Evolutionary conservation across 495 filamentous ascomycete species (phyloP).

Genomic region (Coniosporium apollinis): DNA sequence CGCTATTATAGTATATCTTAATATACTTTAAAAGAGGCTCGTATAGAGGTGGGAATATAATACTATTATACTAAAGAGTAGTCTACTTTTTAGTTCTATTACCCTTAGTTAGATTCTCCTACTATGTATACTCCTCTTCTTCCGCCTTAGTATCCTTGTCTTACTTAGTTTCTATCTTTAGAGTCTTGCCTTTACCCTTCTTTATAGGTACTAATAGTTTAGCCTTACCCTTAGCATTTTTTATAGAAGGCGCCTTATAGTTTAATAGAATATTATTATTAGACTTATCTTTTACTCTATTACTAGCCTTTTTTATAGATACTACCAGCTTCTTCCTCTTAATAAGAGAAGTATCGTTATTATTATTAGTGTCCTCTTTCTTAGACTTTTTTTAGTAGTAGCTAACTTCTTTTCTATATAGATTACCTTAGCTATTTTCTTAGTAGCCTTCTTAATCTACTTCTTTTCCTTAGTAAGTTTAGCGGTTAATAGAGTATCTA

Average conservation of each 20-base stretch:
- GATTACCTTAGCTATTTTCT: conserved; percentile 51
- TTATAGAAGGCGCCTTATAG: conserved; percentile 10
- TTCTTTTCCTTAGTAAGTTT: conserved; percentile 72
- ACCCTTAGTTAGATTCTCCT: not conserved
- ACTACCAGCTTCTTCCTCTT: not conserved
- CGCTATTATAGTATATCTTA: too few relatives aligned
- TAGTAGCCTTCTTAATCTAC: conserved; percentile 58
- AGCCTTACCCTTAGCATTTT: not conserved
- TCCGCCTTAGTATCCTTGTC: not conserved
- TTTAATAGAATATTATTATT: not conserved
- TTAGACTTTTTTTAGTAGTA: conserved; percentile 11
- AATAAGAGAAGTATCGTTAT: too few relatives aligned
- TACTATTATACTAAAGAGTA: not conserved
- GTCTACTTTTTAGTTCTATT: not conserved
- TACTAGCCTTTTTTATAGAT: not conserved
- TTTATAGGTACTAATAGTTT: not conserved
- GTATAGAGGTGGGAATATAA: too few relatives aligned
- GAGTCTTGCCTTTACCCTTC: conserved; percentile 34
- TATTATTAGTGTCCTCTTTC: conserved; percentile 6
- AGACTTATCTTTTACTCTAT: not conserved
- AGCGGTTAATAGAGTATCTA: conserved; percentile 50
- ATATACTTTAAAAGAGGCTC: too few relatives aligned
- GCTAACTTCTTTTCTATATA: conserved; percentile 1
- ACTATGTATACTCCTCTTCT: not conserved
- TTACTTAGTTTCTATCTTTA: conserved; percentile 42